phyloP scores from a whole-genome alignment of 2,329 filamentous ascomycete genomes.

The Epichloe typhina region DNA sequence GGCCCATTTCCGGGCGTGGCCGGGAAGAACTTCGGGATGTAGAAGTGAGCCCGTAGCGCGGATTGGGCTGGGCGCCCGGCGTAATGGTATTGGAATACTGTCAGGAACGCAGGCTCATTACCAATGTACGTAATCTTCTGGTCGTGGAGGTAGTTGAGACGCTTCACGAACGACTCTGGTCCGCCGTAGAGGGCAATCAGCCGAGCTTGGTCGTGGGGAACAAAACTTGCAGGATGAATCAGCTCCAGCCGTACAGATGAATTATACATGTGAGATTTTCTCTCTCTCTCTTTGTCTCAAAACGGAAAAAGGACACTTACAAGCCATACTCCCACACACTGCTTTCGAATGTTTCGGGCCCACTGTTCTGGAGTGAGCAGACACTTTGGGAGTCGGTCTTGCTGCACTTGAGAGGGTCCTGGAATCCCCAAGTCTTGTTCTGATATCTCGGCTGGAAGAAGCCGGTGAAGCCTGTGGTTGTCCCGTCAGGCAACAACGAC shows the following conservation, averaged over 20 bases:
- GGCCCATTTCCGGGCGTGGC: constrained; percentile 46
- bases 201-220: constrained; percentile 38
- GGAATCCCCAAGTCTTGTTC: constrained; percentile 55
- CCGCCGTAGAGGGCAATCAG: constrained; percentile 50
- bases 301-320: constrained; percentile 21
- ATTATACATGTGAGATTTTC: no score
- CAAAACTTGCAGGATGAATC: constrained; percentile 23
- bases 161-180: constrained; percentile 37
- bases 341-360: constrained; percentile 59
- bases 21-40: constrained; percentile 52
- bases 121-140: constrained; percentile 52
- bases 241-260: no score
- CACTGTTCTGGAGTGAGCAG: constrained; percentile 47
- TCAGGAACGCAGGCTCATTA: constrained; percentile 47
- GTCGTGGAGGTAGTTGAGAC: constrained; percentile 53
- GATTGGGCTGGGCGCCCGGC: constrained; percentile 47
- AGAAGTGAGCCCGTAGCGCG: constrained; percentile 42
- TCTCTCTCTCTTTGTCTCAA: no score
- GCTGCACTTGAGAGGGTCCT: constrained; percentile 54
- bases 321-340: constrained; percentile 64
- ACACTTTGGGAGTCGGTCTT: constrained; percentile 38
- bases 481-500: constrained; percentile 38
- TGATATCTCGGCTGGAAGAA: constrained; percentile 58
- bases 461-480: constrained; percentile 51
- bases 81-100: constrained; percentile 58